These are phyloP conservation scores for Cladosporium colombiae DNA, from an alignment of 2,329 filamentous ascomycete species.

Conservation along the genomic window DNA sequence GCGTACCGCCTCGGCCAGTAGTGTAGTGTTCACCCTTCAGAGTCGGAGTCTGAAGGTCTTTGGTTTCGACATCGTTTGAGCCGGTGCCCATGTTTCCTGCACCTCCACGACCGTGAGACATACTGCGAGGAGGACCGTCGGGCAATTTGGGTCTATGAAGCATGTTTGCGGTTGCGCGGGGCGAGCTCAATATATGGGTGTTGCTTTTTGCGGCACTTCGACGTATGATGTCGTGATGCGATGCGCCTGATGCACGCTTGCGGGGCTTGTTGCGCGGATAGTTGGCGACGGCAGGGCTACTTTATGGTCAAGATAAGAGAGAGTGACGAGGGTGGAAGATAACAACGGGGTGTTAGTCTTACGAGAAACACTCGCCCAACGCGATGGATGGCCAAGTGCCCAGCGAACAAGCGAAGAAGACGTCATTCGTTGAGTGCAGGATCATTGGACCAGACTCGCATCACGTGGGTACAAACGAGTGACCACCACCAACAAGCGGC, in stretches of 20 bases:
- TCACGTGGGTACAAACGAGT: not conserved
- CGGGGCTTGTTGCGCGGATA: not conserved
- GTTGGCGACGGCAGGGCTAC: not conserved
- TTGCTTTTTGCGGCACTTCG: not conserved
- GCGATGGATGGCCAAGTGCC: constrained; percentile 8
- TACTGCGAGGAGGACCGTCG: constrained; percentile 3
- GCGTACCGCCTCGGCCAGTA: constrained; percentile 79
- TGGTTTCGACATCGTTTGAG: constrained; percentile 39
- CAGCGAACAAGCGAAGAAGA: constrained; percentile 2
- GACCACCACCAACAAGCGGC: not conserved
- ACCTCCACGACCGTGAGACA: constrained; percentile 69
- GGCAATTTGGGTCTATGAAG: not conserved
- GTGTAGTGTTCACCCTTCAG: constrained; percentile 84
- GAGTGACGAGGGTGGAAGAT: not conserved
- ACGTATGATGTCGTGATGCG: constrained; percentile 6
- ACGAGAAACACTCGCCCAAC: constrained; percentile 14
- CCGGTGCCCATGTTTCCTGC: constrained; percentile 58
- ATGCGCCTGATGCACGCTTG: not conserved
- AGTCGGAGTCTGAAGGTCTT: constrained; percentile 76
- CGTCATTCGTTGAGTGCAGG: constrained; percentile 4
- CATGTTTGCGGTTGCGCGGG: constrained; percentile 2
- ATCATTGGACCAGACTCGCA: not conserved
- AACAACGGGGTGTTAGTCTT: constrained; percentile 9
- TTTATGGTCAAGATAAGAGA: constrained; percentile 9
- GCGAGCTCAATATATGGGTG: constrained; percentile 1